Conservation (phyloP, 352 stramenopile species). For the Phytophthora pseudosyringae region DNA sequence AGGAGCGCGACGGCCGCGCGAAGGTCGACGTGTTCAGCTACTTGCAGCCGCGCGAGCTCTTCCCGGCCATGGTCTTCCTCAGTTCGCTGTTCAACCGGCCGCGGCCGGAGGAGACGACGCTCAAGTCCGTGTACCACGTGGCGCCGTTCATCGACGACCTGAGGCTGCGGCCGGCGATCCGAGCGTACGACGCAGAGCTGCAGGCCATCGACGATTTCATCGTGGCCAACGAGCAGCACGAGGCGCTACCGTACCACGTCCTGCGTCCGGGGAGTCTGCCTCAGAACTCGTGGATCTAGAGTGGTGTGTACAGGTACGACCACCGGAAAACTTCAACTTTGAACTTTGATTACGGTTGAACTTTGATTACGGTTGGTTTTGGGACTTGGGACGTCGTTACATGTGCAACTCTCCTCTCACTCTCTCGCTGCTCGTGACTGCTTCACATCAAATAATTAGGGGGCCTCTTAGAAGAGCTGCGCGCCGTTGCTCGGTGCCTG, state of each 20-base stretch:
- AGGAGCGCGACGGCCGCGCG: slow-evolving; percentile 28
- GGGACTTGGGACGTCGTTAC: slow-evolving; percentile 6
- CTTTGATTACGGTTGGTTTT: slow-evolving; percentile 6
- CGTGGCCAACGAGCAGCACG: slow-evolving; percentile 24
- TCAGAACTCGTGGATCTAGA: slow-evolving; percentile 47
- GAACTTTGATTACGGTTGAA: slow-evolving; percentile 11
- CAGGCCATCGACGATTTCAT: slow-evolving; percentile 39
- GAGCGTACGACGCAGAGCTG: slow-evolving; percentile 32
- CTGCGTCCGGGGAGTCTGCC: slow-evolving; percentile 39
- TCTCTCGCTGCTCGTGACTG: slow-evolving; percentile 17
- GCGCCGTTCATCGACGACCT: slow-evolving; percentile 35
- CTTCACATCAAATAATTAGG: slow-evolving; percentile 43
- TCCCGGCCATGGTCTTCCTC: slow-evolving; percentile 36
- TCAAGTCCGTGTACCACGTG: slow-evolving; percentile 33
- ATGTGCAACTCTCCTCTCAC: not conserved
- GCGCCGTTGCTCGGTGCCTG: slow-evolving; percentile 18
- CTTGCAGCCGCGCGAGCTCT: slow-evolving; percentile 29
- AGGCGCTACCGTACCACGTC: slow-evolving; percentile 40
- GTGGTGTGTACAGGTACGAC: not conserved
- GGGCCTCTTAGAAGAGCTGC: slow-evolving; percentile 8
- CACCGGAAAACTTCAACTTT: slow-evolving; percentile 33
- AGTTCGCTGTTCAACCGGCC: slow-evolving; percentile 43
- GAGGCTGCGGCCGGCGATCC: slow-evolving; percentile 29
- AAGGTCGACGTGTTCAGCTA: slow-evolving; percentile 42
- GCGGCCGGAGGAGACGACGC: slow-evolving; percentile 34